Evolutionary conservation across 352 stramenopile genomes (phyloP), one percentile per base, ranked within the genome.

Genomic region (Blastocystis sp.): DNA sequence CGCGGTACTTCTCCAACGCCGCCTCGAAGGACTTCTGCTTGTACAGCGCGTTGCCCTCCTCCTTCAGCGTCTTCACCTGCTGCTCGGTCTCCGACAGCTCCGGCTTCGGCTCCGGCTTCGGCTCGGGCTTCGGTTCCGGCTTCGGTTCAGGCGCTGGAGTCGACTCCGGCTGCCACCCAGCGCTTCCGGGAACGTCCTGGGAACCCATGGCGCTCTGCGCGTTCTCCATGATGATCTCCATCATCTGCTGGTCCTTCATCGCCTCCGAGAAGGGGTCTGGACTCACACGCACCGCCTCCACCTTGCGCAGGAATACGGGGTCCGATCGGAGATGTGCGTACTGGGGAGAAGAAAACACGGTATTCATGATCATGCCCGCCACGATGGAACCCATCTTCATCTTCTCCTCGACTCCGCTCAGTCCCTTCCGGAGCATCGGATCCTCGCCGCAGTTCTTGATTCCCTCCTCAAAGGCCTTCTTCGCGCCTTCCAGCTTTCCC

Each of bases 1-100:
- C 94, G 29, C 96, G 91, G 90, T 99, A 99, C 72, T 92, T 93
- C 73, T 90, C 92, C 34, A 99, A 69, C 14, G 92, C 93, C 64
- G 92, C 91, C 0, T 94, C 90, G 87, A 99, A 98, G 87, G 97
- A 87, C 88, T 98, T 97, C 54, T 92, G 84, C 91, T 98, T 98
- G 93, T 98, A 99, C 6, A 97, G 89, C 4, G 91, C 90, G 87
- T 99, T 99, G 54, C 96, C 96, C 48, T 92, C 90, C 63, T 96
- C 89, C 89, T 99, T 99, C 73, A 93, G 91, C 44, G 92, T 91
- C 11, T 94, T 89, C 0, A 94, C 94, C 24, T 88, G 89, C 77
- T 94, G 92, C 84, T 89, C 90, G 29, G 87, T 71, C 38, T 89
- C 84, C 53, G 38, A 59, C 53, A 87, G 53, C 67, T 87, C 87